Base-by-base conservation (phyloP, 352 stramenopile genomes). In the Phytopythium sindhum region DNA sequence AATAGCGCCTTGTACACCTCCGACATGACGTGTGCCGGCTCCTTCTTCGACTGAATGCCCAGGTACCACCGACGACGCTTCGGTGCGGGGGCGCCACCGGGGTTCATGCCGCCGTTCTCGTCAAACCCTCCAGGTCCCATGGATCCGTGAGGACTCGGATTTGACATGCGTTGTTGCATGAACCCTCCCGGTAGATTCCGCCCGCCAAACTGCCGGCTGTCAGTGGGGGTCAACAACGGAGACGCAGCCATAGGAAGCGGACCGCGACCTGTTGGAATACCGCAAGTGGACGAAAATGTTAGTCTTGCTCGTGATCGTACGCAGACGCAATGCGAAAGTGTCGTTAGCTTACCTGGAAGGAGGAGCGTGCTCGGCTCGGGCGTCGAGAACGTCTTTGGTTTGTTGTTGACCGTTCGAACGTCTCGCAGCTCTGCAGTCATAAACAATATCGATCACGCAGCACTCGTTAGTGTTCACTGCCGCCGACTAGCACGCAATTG, bases 11-110 rank as follows among this genome's bases (percentile, higher is more conserved):
- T 98, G 84, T 99, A 99, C 26, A 99, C 98, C 75, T 99, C 98
- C 23, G 91, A 99, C 97, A 99, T 99, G 39, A 99, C 97, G 69
- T 99, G 96, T 39, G 96, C 97, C 15, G 98, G 97, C 66, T 99
- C 97, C 77, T 99, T 99, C 75, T 99, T 99, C 68, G 91, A 98
- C 85, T 99, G 98, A 72, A 99, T 99, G 47, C 98, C 98, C 57
- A 99, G 69, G 72, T 99, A 99, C 98, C 98, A 99, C 66, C 97
- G 75, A 71, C 97, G 85, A 47, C 84, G 67, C 70, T 95, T 95
- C 8, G 77, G 74, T 1, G 80, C 72, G 11, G 80, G 79, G 9
- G 68, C 65, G 6, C 39, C 62, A 33, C 54, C 60, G 8, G 68
- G 64, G 47, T 73, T 64, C 35, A 45, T 45, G 19, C 39, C 42